Evolutionary conservation across 805 yeast species (phyloP).

Genomic region (Metschnikowia picachoensis): DNA sequence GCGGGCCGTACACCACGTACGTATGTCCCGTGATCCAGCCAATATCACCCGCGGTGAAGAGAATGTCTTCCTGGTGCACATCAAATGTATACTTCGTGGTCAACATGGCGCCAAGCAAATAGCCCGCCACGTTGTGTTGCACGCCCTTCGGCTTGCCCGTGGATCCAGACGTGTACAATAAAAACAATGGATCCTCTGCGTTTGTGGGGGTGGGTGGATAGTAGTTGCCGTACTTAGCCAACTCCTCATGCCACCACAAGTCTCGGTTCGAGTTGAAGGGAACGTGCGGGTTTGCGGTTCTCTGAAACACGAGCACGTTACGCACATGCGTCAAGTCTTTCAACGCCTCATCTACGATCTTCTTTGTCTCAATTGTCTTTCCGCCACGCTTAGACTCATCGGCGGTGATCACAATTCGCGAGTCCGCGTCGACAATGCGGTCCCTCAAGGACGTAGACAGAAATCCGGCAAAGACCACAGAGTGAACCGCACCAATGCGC

Average conservation of each 20-base stretch:
- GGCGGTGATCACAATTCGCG: conserved; percentile 84
- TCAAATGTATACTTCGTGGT: conserved; percentile 93
- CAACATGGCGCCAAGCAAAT: conserved; percentile 85
- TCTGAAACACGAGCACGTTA: conserved; percentile 80
- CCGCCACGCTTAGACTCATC: conserved; percentile 97
- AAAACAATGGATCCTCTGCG: conserved; percentile 92
- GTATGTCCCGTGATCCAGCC: conserved; percentile 99
- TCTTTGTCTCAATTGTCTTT: conserved; percentile 85
- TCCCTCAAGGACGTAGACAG: conserved; percentile 89
- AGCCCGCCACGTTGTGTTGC: conserved; percentile 93
- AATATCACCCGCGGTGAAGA: conserved; percentile 97
- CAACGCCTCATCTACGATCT: conserved; percentile 93
- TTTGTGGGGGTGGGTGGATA: conserved; percentile 82
- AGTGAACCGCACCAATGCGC: conserved; percentile 93
- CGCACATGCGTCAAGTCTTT: conserved; percentile 68
- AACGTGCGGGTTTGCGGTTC: conserved; percentile 75
- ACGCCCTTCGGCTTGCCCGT: conserved; percentile 99
- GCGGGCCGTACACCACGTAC: conserved; percentile 92
- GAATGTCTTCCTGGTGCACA: conserved; percentile 78
- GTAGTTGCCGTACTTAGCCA: conserved; percentile 75
- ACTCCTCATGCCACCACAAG: conserved; percentile 93
- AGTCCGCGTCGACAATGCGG: conserved; percentile 83
- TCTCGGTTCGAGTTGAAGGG: conserved; percentile 80
- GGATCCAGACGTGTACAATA: conserved; percentile 96
- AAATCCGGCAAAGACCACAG: conserved; percentile 96